Percentiles rank a stretch among this genome's conserved stretches.
These are phyloP conservation scores for Podosphaera xanthii DNA, from an alignment of 2,329 filamentous ascomycete species.

Conservation along the genomic window DNA sequence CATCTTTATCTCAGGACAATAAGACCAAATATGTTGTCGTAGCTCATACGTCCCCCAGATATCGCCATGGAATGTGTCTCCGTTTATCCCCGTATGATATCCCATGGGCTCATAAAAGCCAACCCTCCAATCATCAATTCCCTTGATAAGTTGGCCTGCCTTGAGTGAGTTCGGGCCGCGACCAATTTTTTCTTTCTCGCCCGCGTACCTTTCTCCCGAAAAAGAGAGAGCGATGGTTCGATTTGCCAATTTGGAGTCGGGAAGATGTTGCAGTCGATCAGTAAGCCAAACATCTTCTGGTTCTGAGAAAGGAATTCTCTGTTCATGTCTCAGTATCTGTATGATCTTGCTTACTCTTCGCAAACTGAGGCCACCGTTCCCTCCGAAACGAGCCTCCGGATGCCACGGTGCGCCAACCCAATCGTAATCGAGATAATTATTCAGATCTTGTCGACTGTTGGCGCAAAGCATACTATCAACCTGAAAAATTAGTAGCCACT, in stretches of 20 bases:
- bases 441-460: too few relatives aligned
- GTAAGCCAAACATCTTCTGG: slow-evolving; percentile 35
- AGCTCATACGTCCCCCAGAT: too few relatives aligned
- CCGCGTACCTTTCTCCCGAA: slow-evolving; percentile 25
- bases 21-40: too few relatives aligned
- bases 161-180: slow-evolving; percentile 4
- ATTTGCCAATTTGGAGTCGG: slow-evolving; percentile 26
- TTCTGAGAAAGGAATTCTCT: slow-evolving; percentile 21
- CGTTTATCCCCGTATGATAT: slow-evolving; percentile 30
- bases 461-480: too few relatives aligned
- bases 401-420: too few relatives aligned
- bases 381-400: slow-evolving; percentile 5
- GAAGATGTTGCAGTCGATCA: slow-evolving; percentile 26
- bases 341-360: slow-evolving; percentile 29
- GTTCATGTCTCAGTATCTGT: slow-evolving; percentile 26
- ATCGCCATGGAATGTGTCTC: slow-evolving; percentile 20
- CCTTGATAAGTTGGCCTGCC: slow-evolving; percentile 16
- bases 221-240: slow-evolving; percentile 26
- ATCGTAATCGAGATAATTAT: too few relatives aligned
- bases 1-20: too few relatives aligned
- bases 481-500: too few relatives aligned
- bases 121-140: slow-evolving; percentile 27
- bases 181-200: slow-evolving; percentile 14
- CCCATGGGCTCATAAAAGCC: slow-evolving; percentile 34
- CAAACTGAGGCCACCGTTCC: slow-evolving; percentile 20